Evolutionary conservation across 345 rosid species (phyloP), one percentile per base, ranked within the genome.

Genomic region (Anastatica hierochuntica): DNA sequence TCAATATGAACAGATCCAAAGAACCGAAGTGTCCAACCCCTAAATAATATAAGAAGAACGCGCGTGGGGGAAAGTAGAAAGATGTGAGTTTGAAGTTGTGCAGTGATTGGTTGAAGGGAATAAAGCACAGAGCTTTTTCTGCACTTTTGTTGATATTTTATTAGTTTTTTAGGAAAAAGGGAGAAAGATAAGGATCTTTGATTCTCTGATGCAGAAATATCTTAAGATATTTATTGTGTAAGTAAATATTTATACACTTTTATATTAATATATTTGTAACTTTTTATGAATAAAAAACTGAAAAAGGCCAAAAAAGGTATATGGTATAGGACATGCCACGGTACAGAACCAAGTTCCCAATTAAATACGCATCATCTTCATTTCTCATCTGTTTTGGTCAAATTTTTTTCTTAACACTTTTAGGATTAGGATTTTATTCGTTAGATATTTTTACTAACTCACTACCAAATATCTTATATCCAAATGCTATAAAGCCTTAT

Each of bases 161-260:
- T 3, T 2, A 15, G 10, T 33, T 39, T 4, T n/a, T n/a, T n/a
- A n/a, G n/a, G n/a, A 15, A 56, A 18, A 47, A 11, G 4, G 5
- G 49, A 10, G 58, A 55, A 44, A 65, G 64, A 65, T 34, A 65
- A 57, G 64, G 64, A 57, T 65, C 45, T 64, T 2, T 39, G 56
- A 64, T 39, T 53, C 41, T 43, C 33, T 33, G 10, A 0, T 41
- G 37, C 7, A 49, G 10, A 65, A 65, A 65, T 57, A 65, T 57
- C 70, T 65, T 0, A 15, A 57, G 70, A 65, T 65, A 65, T 65
- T 65, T 49, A 34, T 39, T 24, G n/a, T 53, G 5, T 21, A 51
- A 27, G 8, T 29, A 21, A 26, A 8, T 16, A 23, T 24, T 36
- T 3, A 23, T n/a, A n/a, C n/a, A n/a, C n/a, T 16, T 14, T 21